Evolutionary conservation across 352 stramenopile genomes (phyloP), one percentile per base, ranked within the genome.

Genomic region (Pythium inflatum): DNA sequence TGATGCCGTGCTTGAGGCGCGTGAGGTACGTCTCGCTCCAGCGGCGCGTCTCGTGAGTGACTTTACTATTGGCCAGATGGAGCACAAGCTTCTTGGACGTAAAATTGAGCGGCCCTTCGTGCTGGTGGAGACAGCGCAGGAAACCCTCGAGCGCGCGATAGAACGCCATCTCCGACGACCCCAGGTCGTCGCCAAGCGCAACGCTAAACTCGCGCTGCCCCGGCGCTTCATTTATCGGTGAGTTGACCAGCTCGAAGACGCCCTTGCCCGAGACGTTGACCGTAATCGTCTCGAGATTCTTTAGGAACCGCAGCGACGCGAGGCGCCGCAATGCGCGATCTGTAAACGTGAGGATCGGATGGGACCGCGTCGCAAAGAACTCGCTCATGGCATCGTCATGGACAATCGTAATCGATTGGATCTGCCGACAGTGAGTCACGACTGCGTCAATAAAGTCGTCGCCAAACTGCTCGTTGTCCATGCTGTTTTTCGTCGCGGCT

Each of bases 171-270:
- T 65, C 41, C 16, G 36, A n/a, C n/a, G n/a, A n/a, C n/a, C n/a
- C 57, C 6, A 18, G 24, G 41, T 45, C 36, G n/a, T 55, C 57
- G n/a, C 57, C 57, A 33, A 65, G 24, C 12, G n/a, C 28, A 1
- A 65, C 14, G 16, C 38, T 31, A 27, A 54, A 65, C 43, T 65
- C 57, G 20, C 43, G 43, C 57, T 65, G 57, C n/a, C 57, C 57
- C 1, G 24, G 43, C 11, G 43, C 57, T 30, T 48, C 34, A 13
- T 65, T 65, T 11, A 54, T 31, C 2, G 57, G 27, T 8, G 57
- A 59, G n/a, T 58, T 67, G 16, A 58, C 31, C n/a, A 67, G 60
- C 22, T 67, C 60, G 20, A 67, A 67, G 3, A 67, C n/a, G 22
- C 46, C 60, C 24, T 59, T 59, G 34, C 60, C 60, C 33, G 60